Evolutionary conservation across 768 basidiomycete genomes (phyloP), one percentile per base, ranked within the genome.

Genomic region (Collybia mongolica): DNA sequence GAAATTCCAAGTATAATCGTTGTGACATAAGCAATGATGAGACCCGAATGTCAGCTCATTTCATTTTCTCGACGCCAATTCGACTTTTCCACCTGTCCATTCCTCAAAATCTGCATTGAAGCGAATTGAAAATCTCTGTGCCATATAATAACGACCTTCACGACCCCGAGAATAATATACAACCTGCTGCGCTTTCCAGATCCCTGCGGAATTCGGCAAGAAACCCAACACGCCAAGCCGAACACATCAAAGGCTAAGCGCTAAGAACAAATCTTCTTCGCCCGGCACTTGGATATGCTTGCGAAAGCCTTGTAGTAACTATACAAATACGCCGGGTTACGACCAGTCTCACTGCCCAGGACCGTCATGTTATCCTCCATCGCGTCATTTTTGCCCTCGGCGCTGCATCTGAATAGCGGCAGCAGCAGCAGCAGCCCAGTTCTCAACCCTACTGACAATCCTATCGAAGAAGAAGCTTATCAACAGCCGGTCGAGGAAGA

Each of bases 401-500:
- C 55, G 26, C 56, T 53, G 26, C 52, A 56, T 23, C 23, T 38
- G 9, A 52, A 36, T 14, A 52, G 43, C 42, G 52, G 44, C 45
- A 47, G 38, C n/a, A 54, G 28, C 35, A 22, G 41, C 45, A 29
- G 23, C 12, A 40, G 28, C 14, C 43, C 57, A 11, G 38, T 47
- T 19, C 51, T 49, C 22, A 46, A 53, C 5, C 56, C 60, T 11
- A 44, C 46, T 6, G 51, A 55, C 39, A 54, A 48, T 23, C 46
- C 50, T 18, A 53, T 56, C 19, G 56, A 59, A 26, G 54, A 59
- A 29, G 60, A 63, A 35, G 55, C 58, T 3, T 63, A 56, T 22
- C 53, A 52, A 51, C 39, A 62, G 44, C 19, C 57, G 18, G 28
- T 46, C n/a, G 55, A 54, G 14, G 66, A 69, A 43, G 65, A 73